A percentile compares a stretch with the other conserved stretches of the same genome.
Evolutionary conservation across 768 basidiomycete species (phyloP).

Genomic region (Galerina marginata): DNA sequence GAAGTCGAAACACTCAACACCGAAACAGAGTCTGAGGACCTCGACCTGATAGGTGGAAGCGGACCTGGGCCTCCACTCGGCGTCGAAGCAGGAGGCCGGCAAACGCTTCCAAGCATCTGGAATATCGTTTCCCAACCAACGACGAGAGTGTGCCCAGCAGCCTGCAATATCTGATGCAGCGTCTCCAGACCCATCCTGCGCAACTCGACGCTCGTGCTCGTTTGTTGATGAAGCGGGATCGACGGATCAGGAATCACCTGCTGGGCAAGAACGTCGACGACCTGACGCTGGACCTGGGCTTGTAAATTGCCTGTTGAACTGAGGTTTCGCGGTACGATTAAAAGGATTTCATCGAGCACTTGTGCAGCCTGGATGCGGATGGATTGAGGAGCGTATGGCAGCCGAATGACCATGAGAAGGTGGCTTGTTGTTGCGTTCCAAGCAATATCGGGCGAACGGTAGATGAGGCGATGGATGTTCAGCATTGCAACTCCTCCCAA

Average conservation of each 20-base stretch:
- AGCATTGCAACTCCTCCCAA: conserved; percentile 78
- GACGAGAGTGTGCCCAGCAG: conserved; percentile 88
- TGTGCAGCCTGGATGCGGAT: conserved; percentile 91
- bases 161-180: conserved; percentile 87
- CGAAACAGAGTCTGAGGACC: conserved; percentile 47
- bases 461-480: conserved; percentile 89
- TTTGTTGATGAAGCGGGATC: conserved; percentile 37
- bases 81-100: conserved; percentile 54
- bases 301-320: conserved; percentile 65
- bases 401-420: conserved; percentile 76
- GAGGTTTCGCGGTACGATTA: conserved; percentile 76
- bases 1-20: conserved; percentile 43
- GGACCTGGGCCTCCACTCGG: conserved; percentile 32
- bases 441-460: conserved; percentile 79
- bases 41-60: conserved; percentile 31
- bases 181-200: conserved; percentile 89
- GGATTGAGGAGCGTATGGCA: conserved; percentile 68
- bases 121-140: conserved; percentile 96
- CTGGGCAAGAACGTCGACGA: conserved; percentile 82
- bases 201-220: conserved; percentile 70
- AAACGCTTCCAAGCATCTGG: conserved; percentile 89
- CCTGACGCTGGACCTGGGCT: conserved; percentile 75
- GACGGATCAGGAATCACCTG: conserved; percentile 68
- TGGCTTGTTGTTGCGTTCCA: conserved; percentile 86
- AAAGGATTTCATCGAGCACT: conserved; percentile 83